phyloP scores from a whole-genome alignment of 192 early-diverging fungal species.

The Diversispora epigaea region DNA sequence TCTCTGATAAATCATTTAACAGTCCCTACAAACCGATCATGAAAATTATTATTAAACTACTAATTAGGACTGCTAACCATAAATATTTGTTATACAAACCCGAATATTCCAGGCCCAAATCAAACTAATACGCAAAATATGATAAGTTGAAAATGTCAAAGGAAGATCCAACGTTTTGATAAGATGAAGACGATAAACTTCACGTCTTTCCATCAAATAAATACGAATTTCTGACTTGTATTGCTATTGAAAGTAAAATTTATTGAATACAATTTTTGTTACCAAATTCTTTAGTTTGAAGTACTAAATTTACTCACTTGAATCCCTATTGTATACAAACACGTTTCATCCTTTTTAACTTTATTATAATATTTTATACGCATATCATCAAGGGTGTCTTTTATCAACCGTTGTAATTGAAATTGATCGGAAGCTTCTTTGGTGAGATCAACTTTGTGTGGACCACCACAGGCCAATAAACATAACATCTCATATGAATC shows the following conservation, averaged over 20 bases:
- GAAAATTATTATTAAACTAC: neutral
- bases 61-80: neutral
- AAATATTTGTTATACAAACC: constrained; percentile 17
- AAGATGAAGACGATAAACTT: constrained; percentile 14
- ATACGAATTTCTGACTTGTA: constrained; percentile 21
- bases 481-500: constrained; percentile 26
- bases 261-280: constrained; percentile 12
- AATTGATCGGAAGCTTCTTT: constrained; percentile 9
- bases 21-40: constrained; percentile 10
- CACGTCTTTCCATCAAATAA: constrained; percentile 18
- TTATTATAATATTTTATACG: constrained; percentile 8
- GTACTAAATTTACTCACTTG: constrained; percentile 26
- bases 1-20: constrained; percentile 17
- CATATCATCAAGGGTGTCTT: constrained; percentile 6
- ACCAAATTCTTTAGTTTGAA: constrained; percentile 9
- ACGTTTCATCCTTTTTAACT: neutral
- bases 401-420: neutral
- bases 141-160: constrained; percentile 12
- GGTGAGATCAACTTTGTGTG: constrained; percentile 10
- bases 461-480: constrained; percentile 32
- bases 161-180: constrained; percentile 7
- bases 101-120: constrained; percentile 23
- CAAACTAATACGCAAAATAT: constrained; percentile 19
- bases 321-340: constrained; percentile 27
- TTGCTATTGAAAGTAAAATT: constrained; percentile 17